These are phyloP conservation scores for Arthrobotrys sinensis DNA, from an alignment of 2,329 filamentous ascomycete genomes.

Conservation along the genomic window DNA sequence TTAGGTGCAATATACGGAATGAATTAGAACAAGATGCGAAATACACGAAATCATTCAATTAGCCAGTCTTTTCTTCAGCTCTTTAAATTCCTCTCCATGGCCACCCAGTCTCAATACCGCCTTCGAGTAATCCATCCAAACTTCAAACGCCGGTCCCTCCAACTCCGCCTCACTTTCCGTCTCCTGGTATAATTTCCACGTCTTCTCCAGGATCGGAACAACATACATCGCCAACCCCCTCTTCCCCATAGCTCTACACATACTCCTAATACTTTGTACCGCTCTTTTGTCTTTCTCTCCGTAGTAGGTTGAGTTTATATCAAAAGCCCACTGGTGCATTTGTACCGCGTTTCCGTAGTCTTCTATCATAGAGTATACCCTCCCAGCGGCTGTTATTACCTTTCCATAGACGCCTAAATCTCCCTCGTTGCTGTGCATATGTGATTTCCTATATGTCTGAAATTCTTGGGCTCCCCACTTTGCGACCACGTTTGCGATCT, in stretches of 20 bases:
- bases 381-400: neutral
- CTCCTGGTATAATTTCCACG: conserved; percentile 6
- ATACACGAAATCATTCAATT: no score
- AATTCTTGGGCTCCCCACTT: conserved; percentile 8
- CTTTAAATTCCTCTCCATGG: neutral
- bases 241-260: conserved; percentile 4
- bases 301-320: neutral
- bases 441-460: neutral
- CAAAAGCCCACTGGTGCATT: conserved; percentile 21
- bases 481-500: neutral
- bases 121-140: conserved; percentile 36
- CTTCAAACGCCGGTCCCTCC: conserved; percentile 10
- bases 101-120: conserved; percentile 21
- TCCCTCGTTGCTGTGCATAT: neutral
- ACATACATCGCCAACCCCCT: conserved; percentile 33
- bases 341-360: conserved; percentile 2
- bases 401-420: neutral
- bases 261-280: neutral
- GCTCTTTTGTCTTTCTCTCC: neutral
- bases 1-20: no score
- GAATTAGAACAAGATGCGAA: no score
- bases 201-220: conserved; percentile 29
- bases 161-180: neutral
- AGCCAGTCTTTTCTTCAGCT: neutral
- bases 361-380: neutral